phyloP scores from a whole-genome alignment of 441 rosid genomes.

The Biscutella laevigata region DNA sequence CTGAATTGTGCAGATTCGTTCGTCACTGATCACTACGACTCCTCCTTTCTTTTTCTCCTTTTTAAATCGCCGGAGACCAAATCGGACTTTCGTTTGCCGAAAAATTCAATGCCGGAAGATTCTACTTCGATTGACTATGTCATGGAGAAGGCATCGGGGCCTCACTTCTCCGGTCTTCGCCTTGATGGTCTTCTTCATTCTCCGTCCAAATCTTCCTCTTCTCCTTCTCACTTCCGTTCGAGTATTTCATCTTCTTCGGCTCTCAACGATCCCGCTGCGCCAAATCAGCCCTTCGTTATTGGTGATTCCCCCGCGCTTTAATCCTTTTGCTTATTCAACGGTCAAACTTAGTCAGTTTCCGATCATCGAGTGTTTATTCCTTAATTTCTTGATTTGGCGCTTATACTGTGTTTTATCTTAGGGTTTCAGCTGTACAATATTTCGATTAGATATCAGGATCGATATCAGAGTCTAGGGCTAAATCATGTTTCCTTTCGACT shows the following conservation, averaged over 20 bases:
- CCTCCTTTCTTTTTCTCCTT: neutral
- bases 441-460: too few relatives aligned
- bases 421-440: slow-evolving; percentile 6
- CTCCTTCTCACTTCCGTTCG: slow-evolving; percentile 25
- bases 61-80: neutral
- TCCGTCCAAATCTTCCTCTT: slow-evolving; percentile 38
- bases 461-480: too few relatives aligned
- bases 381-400: neutral
- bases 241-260: slow-evolving; percentile 20
- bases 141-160: slow-evolving; percentile 95
- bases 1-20: slow-evolving; percentile 4
- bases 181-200: slow-evolving; percentile 55
- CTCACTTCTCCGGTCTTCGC: slow-evolving; percentile 96
- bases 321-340: neutral
- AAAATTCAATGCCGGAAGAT: slow-evolving; percentile 40
- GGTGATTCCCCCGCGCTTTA: slow-evolving; percentile 31
- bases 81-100: neutral
- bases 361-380: neutral
- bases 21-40: slow-evolving; percentile 19
- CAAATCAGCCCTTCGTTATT: slow-evolving; percentile 75
- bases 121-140: slow-evolving; percentile 62
- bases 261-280: slow-evolving; percentile 33
- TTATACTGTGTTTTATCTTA: slow-evolving; percentile 2
- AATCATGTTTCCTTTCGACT: too few relatives aligned
- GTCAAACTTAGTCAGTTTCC: neutral